Evolutionary conservation across 2,329 filamentous ascomycete species (phyloP).

Genomic region (Colletotrichum godetiae): DNA sequence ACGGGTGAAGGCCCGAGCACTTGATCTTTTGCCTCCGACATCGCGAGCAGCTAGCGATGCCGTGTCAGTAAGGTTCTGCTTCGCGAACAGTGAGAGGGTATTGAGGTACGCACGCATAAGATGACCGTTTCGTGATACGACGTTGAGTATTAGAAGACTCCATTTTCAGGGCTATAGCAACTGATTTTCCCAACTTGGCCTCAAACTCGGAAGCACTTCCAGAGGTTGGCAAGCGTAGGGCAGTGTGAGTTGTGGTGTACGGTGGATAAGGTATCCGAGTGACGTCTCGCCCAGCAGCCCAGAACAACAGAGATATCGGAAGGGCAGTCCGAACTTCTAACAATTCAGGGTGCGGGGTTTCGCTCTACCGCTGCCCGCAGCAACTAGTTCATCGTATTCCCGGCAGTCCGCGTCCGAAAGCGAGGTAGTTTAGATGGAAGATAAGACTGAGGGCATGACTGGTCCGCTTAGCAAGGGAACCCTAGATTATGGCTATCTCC

Average conservation of each 20-base stretch:
- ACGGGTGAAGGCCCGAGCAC: constrained; percentile 28
- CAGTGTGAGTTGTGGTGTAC: neutral
- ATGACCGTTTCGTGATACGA: constrained; percentile 25
- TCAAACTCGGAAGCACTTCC: neutral
- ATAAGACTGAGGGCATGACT: constrained; percentile 22
- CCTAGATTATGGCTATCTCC: constrained; percentile 4
- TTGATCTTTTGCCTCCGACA: constrained; percentile 33
- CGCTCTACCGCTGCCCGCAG: too few relatives aligned
- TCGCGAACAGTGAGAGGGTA: neutral
- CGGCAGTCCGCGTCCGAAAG: neutral
- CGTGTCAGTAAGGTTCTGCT: neutral
- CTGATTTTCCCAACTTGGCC: neutral
- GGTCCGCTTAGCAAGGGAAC: constrained; percentile 27
- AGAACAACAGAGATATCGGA: constrained; percentile 2
- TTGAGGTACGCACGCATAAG: constrained; percentile 9
- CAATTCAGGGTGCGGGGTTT: constrained; percentile 18
- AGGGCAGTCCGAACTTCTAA: neutral
- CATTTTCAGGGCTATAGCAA: neutral
- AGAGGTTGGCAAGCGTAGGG: neutral
- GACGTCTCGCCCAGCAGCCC: neutral
- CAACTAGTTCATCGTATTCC: neutral
- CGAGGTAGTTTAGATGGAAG: neutral
- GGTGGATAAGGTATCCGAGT: constrained; percentile 5
- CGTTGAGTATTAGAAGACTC: constrained; percentile 27
- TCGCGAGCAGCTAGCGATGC: constrained; percentile 13